These are phyloP conservation scores for Lobosporangium transversale DNA, from an alignment of 192 early-diverging fungal genomes.

Conservation along the genomic window DNA sequence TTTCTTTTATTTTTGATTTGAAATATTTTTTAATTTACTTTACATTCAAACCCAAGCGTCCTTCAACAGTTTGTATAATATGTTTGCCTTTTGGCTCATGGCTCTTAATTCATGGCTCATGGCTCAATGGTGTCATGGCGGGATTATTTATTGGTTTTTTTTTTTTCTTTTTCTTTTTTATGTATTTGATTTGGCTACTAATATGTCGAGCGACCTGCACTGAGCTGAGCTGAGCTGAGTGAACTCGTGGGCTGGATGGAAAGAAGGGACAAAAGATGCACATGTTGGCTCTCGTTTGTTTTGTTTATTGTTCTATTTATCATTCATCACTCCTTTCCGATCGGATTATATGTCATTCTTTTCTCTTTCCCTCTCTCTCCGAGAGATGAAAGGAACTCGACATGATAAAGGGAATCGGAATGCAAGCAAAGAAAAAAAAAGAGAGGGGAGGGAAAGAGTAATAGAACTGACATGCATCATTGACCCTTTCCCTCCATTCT, in stretches of 20 bases:
- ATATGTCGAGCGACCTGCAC: too few relatives aligned
- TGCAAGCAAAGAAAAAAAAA: neutral
- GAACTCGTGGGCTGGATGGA: too few relatives aligned
- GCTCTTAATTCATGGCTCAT: constrained; percentile 5
- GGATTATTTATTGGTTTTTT: neutral
- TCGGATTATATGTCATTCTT: too few relatives aligned
- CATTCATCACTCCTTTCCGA: neutral
- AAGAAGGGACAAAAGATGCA: neutral
- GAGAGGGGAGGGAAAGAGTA: neutral
- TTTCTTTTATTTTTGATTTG: constrained; percentile 10
- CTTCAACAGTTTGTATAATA: constrained; percentile 3
- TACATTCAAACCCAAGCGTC: constrained; percentile 2
- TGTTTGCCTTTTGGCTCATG: too few relatives aligned
- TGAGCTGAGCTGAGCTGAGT: constrained; percentile 24
- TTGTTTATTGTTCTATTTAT: neutral
- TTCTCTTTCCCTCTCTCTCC: neutral
- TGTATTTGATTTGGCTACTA: too few relatives aligned
- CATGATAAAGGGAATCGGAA: neutral
- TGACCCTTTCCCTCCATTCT: constrained; percentile 8
- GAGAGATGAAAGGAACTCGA: constrained; percentile 1
- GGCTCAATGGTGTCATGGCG: constrained; percentile 5
- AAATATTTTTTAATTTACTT: neutral
- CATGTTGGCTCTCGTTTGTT: too few relatives aligned
- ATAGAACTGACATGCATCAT: neutral
- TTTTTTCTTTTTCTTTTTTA: neutral